Conservation (phyloP, 2,329 filamentous ascomycete genomes). For the Phialophora expanda region DNA sequence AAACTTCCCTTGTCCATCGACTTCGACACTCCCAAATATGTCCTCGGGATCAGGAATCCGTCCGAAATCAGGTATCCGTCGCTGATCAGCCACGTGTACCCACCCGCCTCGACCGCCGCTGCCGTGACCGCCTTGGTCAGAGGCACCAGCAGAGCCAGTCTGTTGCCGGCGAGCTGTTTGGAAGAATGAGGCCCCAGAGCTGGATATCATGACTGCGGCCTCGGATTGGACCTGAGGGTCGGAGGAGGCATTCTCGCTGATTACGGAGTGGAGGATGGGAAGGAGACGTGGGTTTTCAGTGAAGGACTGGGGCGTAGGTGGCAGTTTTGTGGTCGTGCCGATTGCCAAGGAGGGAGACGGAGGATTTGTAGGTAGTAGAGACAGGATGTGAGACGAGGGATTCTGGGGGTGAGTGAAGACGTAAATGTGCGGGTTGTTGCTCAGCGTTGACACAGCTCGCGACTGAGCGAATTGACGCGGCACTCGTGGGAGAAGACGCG, state of each 20-base stretch:
- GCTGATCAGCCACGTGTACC: constrained; percentile 66
- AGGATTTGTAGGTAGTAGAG: constrained; percentile 62
- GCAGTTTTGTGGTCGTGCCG: constrained; percentile 56
- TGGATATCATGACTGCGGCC: constrained; percentile 65
- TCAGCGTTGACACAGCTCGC: constrained; percentile 32
- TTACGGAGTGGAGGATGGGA: constrained; percentile 60
- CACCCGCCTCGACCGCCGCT: constrained; percentile 64
- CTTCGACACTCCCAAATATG: constrained; percentile 68
- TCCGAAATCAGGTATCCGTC: constrained; percentile 67
- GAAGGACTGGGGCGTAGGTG: constrained; percentile 63
- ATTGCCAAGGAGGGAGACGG: constrained; percentile 60
- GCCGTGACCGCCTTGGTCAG: constrained; percentile 63
- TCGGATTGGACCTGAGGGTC: constrained; percentile 64
- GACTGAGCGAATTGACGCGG: constrained; percentile 19
- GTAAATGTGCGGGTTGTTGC: constrained; percentile 37
- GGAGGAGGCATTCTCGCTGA: constrained; percentile 58
- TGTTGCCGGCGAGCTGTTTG: constrained; percentile 47
- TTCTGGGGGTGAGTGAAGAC: constrained; percentile 46
- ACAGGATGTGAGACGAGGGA: constrained; percentile 53
- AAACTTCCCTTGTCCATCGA: constrained; percentile 64
- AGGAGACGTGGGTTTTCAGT: constrained; percentile 63
- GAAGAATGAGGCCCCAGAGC: constrained; percentile 52
- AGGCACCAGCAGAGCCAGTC: constrained; percentile 61
- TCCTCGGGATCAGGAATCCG: constrained; percentile 68
- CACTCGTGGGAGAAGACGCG: constrained; percentile 16